Conservation (phyloP, 306 rosid genomes). For the Ziziphus jujuba region DNA sequence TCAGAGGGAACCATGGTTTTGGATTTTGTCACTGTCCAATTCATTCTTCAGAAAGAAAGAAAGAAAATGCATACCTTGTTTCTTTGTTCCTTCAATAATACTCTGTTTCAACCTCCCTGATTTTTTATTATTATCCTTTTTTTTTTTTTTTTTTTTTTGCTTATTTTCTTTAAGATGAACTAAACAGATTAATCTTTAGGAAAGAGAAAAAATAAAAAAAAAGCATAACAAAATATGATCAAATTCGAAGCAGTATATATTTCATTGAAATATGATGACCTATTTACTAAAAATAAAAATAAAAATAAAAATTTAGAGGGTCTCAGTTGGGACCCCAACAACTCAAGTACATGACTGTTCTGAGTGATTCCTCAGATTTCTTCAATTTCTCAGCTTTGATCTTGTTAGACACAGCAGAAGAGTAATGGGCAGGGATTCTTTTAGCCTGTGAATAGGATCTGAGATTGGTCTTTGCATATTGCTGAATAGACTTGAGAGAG, state of each 20-base stretch:
- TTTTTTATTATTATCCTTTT: no score
- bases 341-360: constrained; percentile 30
- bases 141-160: neutral
- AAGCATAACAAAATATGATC: no score
- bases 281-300: no score
- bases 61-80: neutral
- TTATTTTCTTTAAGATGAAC: no score
- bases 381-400: constrained; percentile 7
- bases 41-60: neutral
- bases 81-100: no score
- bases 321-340: constrained; percentile 31
- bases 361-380: constrained; percentile 22
- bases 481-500: constrained; percentile 16
- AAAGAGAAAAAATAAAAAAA: no score
- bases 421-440: constrained; percentile 1
- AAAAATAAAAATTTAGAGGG: neutral
- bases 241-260: no score
- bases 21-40: neutral
- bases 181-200: no score
- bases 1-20: neutral
- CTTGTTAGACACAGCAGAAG: constrained; percentile 13
- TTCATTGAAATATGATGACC: no score
- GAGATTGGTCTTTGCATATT: constrained; percentile 23
- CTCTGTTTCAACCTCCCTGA: no score
- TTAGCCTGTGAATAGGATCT: constrained; percentile 27